Conservation (phyloP, 2,329 filamentous ascomycete genomes). For the Alternaria arbusti region DNA sequence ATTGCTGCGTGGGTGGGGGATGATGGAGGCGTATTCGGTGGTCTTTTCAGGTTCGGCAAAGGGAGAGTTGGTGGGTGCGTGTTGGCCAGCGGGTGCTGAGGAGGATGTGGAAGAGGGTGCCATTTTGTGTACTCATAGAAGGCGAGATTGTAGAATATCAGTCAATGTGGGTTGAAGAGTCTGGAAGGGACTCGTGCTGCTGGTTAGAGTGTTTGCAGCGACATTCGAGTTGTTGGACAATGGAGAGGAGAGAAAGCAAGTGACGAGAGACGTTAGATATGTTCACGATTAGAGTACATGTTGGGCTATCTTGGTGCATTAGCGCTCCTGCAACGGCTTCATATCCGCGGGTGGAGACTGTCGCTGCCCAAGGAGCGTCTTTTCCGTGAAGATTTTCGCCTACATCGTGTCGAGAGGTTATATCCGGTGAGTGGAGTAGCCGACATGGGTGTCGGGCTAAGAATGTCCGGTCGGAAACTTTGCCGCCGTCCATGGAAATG, state of each 20-base stretch:
- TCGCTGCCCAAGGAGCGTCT: slow-evolving; percentile 28
- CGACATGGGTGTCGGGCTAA: slow-evolving; percentile 20
- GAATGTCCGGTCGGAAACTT: slow-evolving; percentile 2
- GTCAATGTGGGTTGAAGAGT: too few species aligned
- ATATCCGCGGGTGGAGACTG: slow-evolving; percentile 22
- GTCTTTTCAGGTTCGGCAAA: slow-evolving; percentile 33
- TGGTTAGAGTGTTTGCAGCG: background rate
- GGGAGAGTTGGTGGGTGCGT: background rate
- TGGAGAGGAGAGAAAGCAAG: background rate
- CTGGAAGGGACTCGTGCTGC: background rate
- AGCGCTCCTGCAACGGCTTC: slow-evolving; percentile 11
- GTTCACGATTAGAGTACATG: slow-evolving; percentile 14
- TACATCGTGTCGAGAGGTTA: slow-evolving; percentile 12
- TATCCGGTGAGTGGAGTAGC: slow-evolving; percentile 35
- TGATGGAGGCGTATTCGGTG: slow-evolving; percentile 36
- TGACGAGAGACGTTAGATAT: slow-evolving; percentile 13
- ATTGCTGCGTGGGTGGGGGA: slow-evolving; percentile 19
- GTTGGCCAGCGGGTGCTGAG: slow-evolving; percentile 23
- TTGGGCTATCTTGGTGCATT: slow-evolving; percentile 17
- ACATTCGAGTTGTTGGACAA: background rate
- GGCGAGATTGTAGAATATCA: background rate
- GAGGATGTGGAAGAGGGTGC: slow-evolving; percentile 28
- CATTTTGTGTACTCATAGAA: slow-evolving; percentile 41
- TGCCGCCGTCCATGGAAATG: background rate
- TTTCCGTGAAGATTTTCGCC: slow-evolving; percentile 39